phyloP scores from a whole-genome alignment of 306 rosid genomes.

The Quercus aquifolioides region DNA sequence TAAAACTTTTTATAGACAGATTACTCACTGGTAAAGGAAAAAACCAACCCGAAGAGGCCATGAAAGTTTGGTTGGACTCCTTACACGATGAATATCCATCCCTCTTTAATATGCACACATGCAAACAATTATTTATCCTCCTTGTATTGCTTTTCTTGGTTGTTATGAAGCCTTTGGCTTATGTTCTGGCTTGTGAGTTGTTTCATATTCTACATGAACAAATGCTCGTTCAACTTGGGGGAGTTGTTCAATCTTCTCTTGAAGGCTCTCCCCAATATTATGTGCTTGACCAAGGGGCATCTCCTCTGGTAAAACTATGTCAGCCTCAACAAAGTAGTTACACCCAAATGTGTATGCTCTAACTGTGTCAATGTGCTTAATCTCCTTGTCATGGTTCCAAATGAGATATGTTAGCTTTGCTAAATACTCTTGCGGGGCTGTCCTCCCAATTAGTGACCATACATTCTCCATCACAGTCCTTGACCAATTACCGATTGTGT shows the following conservation, averaged over 20 bases:
- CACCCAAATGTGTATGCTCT: constrained; percentile 78
- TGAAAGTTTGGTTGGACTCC: too few relatives aligned
- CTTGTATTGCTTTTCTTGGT: neutral
- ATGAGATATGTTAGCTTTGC: constrained; percentile 80
- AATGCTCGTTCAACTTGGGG: constrained; percentile 88
- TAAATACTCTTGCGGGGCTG: constrained; percentile 79
- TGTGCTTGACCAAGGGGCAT: constrained; percentile 71
- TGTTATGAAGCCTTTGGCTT: constrained; percentile 29
- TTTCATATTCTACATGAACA: constrained; percentile 80
- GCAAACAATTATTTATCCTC: neutral
- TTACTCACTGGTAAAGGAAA: too few relatives aligned
- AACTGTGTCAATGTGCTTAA: constrained; percentile 71
- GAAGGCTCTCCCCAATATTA: constrained; percentile 83
- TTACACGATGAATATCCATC: too few relatives aligned
- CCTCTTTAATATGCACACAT: neutral
- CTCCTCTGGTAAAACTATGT: constrained; percentile 65
- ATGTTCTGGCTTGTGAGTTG: constrained; percentile 78
- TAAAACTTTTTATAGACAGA: too few relatives aligned
- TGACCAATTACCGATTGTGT: constrained; percentile 82
- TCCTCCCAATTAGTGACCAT: constrained; percentile 71
- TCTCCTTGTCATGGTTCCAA: constrained; percentile 79
- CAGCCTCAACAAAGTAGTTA: constrained; percentile 82
- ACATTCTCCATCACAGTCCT: constrained; percentile 89
- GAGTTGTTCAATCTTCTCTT: constrained; percentile 76
- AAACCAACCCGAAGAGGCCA: too few relatives aligned